Evolutionary conservation across 108 stramenopile genomes (phyloP), one percentile per base, ranked within the genome.

Genomic region (Conticribra weissflogii): DNA sequence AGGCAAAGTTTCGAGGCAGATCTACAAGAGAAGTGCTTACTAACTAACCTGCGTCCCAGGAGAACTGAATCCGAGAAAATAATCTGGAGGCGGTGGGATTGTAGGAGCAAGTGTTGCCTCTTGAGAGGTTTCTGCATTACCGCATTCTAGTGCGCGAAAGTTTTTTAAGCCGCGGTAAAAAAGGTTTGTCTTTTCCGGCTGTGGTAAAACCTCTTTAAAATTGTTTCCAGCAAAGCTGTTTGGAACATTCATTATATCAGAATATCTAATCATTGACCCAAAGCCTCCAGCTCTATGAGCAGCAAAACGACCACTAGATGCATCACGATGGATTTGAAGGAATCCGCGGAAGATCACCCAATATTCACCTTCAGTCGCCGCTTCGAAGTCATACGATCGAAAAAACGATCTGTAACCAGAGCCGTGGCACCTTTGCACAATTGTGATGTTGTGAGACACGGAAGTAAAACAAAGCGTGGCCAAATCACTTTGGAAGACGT

Each of bases 301-400:
- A 18, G 92, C 89, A 75, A 91, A 92, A 54, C 95, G 71, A 59
- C 87, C 90, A 9, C 71, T 72, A 19, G 82, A 81, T 22, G 87
- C 90, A 79, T 96, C 92, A 24, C 95, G 79, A 63, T 96, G 89
- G 29, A 97, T 81, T 19, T 89, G 78, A 23, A 90, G 54, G 54
- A 97, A 91, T 4, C 96, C 96, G 19, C 89, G 72, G 55, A 95
- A 88, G 33, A 96, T 69, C 64, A 94, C 69, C 92, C 94, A 95
- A 61, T 92, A 97, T 73, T 91, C 93, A 34, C 94, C 96, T 54
- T 91, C 88, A 8, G 92, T 89, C 16, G 92, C 93, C 32, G 86
- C 74, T 78, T 97, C 96, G 33, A 97, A 76, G 70, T 97, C 96
- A 24, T 94, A 54, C 9, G 79, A 76, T 57, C 77, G 75, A 65